Base-by-base conservation (phyloP, 75 land plant species). In the Azolla pinnata region DNA sequence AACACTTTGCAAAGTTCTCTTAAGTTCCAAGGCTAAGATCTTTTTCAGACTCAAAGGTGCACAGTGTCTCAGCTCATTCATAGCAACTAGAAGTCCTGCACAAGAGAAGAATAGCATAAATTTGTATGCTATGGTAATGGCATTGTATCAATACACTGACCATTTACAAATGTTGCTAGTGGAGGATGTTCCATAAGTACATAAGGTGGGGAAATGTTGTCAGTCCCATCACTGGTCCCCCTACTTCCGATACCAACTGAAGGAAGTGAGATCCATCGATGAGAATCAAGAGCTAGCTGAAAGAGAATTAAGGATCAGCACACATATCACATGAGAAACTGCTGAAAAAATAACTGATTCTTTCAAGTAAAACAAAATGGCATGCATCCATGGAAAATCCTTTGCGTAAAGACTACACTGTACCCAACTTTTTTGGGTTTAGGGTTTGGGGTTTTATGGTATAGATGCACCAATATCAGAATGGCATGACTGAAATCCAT, bases 141-240 rank as follows among this genome's bases (percentile, higher is more conserved):
- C 57, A 58, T 2, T 8, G 14, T 18, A 46, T 14, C 42, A 38
- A 8, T 12, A 63, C 28, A 16, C 73, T 53, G 68, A 90, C 97
- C 97, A 76, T 95, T 95, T n/a, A 95, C 76, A 73, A 90, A 90
- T 9, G 84, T 85, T 33, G 92, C 97, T 57, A 95, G 70, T 58
- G 99, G 99, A 58, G 97, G 99, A 71, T 95, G 97, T 63, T 95
- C 99, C 84, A 95, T 90, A 32, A 95, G 63, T 57, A 65, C 76
- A 48, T 88, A 75, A 2, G 99, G 97, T 32, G 97, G 96, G 60
- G 84, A 67, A 38, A 83, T 71, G 56, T 83, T 88, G 61, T 92
- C 95, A 57, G 61, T 50, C 46, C 86, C 87, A 44, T 81, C 88
- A 62, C 70, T 65, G 24, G 71, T 28, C 27, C 72, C 73, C 67